Base-by-base conservation (phyloP, 352 stramenopile species). In the Phytophthora pistaciae region DNA sequence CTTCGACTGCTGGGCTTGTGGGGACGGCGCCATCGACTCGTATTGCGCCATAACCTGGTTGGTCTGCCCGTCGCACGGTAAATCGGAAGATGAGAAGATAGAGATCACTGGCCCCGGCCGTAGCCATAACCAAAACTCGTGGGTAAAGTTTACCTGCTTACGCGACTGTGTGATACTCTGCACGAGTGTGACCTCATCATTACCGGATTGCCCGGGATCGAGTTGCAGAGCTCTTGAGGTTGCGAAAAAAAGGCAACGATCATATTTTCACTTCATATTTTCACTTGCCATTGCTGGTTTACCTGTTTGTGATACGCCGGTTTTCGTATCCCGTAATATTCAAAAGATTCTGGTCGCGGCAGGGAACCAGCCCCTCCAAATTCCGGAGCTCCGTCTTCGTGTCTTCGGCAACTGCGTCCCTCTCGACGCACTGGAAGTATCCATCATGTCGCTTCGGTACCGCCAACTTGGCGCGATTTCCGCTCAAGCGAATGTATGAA, bases 401-500 rank as follows among this genome's bases (percentile, higher is more conserved):
- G 18, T 49, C 18, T 49, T 21, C 18, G 6, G 42, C 42, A 49
- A 11, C 18, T 49, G 42, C 42, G 9, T 3, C 9, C 9, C 42
- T 64, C 31, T 77, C 62, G 14, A 80, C 65, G 20, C 54, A 73
- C 38, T 86, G 83, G n/a, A 84, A 87, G 74, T 86, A 90, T 36
- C 78, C 81, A 31, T 90, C 81, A 23, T 85, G 78, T 11, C 79
- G 79, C 29, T 71, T 57, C 25, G 78, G 78, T n/a, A 73, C 67
- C 48, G 60, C 58, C n/a, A 62, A 10, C 38, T 63, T 57, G 14
- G 56, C 36, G 5, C 77, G 69, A 56, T 93, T 93, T 13, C 78
- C 84, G 21, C 64, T 87, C 5, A 94, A 53, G 9, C 87, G 79
- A 46, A 93, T 59, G 60, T 80, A 88, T 23, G 23, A 56, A 6